phyloP scores from a whole-genome alignment of 2,329 filamentous ascomycete species.

The Capronia coronata region DNA sequence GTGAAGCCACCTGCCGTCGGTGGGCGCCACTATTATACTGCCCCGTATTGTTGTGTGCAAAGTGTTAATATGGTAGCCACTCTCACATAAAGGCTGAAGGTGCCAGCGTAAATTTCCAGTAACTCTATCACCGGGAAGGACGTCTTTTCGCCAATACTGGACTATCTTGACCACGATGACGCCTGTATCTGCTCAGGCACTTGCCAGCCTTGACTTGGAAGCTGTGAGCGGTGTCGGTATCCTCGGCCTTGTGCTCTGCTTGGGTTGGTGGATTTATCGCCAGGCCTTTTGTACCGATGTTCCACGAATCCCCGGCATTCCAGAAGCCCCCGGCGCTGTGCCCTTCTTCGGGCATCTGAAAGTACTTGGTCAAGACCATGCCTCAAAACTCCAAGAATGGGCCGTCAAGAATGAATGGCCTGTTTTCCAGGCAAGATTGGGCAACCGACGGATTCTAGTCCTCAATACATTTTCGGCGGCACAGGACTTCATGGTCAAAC shows the following conservation, averaged over 20 bases:
- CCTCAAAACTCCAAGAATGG: neutral
- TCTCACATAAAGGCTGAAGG: too few species aligned
- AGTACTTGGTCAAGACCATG: neutral
- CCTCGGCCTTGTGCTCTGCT: neutral
- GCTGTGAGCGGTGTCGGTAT: too few species aligned
- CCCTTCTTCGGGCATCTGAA: constrained; percentile 1
- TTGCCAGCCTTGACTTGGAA: too few species aligned
- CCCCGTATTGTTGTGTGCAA: too few species aligned
- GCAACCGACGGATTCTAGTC: neutral
- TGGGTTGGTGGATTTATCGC: neutral
- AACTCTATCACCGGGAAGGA: too few species aligned
- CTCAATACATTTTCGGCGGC: constrained; percentile 1
- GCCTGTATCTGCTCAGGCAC: too few species aligned
- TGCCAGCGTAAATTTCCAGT: too few species aligned
- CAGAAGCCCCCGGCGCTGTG: neutral
- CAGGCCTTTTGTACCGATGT: neutral
- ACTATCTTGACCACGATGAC: too few species aligned
- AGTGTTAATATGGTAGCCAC: too few species aligned
- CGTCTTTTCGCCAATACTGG: too few species aligned
- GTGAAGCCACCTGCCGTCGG: too few species aligned
- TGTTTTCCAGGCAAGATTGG: neutral
- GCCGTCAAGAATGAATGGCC: neutral
- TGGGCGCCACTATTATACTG: too few species aligned
- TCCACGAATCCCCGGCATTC: neutral
- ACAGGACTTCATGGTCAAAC: neutral